Percentiles rank a stretch among this genome's conserved stretches.
phyloP scores from a whole-genome alignment of 2,329 filamentous ascomycete genomes.

The Exophiala calicioides region DNA sequence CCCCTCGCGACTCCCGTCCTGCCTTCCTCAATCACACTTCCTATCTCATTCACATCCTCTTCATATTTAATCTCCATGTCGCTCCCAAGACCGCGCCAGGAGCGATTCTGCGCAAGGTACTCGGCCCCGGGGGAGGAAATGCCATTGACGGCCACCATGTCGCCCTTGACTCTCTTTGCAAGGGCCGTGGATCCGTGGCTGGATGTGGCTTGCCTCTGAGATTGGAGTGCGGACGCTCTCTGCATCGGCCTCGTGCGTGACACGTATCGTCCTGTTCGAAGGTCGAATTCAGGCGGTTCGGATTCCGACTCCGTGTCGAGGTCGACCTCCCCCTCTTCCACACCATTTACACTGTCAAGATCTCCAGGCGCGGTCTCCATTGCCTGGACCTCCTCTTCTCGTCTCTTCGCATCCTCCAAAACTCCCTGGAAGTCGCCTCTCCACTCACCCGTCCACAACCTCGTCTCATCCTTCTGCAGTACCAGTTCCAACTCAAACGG shows the following conservation, averaged over 20 bases:
- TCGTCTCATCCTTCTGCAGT: slow-evolving; percentile 70
- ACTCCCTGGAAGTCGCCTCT: slow-evolving; percentile 79
- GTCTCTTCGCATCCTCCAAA: slow-evolving; percentile 41
- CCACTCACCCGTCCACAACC: slow-evolving; percentile 88
- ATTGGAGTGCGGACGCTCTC: slow-evolving; percentile 23
- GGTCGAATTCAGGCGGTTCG: slow-evolving; percentile 82
- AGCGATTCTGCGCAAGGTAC: slow-evolving; percentile 76
- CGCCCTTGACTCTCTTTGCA: slow-evolving; percentile 61
- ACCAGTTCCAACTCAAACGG: slow-evolving; percentile 87
- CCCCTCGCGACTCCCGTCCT: slow-evolving; percentile 84
- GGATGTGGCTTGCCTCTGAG: slow-evolving; percentile 10
- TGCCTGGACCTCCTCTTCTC: slow-evolving; percentile 14
- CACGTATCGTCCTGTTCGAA: slow-evolving; percentile 81
- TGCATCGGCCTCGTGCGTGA: slow-evolving; percentile 62
- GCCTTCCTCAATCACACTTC: slow-evolving; percentile 78
- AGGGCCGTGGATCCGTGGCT: slow-evolving; percentile 54
- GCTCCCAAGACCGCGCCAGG: slow-evolving; percentile 88
- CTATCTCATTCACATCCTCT: slow-evolving; percentile 49
- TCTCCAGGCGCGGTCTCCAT: slow-evolving; percentile 23
- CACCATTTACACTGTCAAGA: slow-evolving; percentile 32
- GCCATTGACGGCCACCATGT: slow-evolving; percentile 79
- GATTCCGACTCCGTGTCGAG: slow-evolving; percentile 64
- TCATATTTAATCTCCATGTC: slow-evolving; percentile 70
- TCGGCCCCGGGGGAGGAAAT: slow-evolving; percentile 90
- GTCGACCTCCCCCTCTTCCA: slow-evolving; percentile 31